phyloP scores from a whole-genome alignment of 1,284 basidiomycete genomes.

The Violaceomyces palustris region DNA sequence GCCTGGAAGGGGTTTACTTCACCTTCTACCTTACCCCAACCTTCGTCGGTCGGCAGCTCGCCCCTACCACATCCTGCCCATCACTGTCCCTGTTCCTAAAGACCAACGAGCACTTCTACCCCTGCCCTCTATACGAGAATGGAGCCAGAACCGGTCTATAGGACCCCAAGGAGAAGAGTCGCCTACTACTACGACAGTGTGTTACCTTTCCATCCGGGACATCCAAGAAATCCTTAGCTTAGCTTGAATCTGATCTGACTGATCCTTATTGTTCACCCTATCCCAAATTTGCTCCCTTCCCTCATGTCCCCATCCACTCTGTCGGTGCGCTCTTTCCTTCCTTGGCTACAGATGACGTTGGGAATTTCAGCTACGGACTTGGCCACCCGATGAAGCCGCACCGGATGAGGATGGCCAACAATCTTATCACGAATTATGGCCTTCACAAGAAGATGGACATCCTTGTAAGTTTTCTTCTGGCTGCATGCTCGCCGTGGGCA shows the following conservation, averaged over 20 bases:
- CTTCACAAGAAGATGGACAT: conserved; percentile 88
- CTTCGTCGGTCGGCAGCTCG: too few species aligned
- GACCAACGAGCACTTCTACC: too few species aligned
- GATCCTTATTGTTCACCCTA: conserved; percentile 3
- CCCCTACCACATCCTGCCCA: too few species aligned
- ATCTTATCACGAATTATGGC: conserved; percentile 81
- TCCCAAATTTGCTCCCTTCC: conserved; percentile 4
- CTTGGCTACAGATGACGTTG: conserved; percentile 65
- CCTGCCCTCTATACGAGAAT: too few species aligned
- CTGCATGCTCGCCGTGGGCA: too few species aligned
- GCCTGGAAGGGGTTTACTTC: too few species aligned
- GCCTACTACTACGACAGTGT: conserved; percentile 42
- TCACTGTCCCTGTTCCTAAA: too few species aligned
- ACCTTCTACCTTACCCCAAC: too few species aligned
- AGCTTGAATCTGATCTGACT: too few species aligned
- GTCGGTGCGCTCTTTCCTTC: too few species aligned
- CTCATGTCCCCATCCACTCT: not conserved
- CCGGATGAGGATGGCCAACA: conserved; percentile 64
- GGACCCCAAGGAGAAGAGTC: conserved; percentile 28
- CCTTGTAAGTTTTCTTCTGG: conserved; percentile 64
- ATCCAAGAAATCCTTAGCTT: conserved; percentile 1
- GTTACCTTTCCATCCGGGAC: not conserved
- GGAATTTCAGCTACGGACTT: conserved; percentile 77
- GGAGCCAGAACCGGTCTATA: conserved; percentile 35
- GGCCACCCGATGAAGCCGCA: conserved; percentile 91